Evolutionary conservation across 106 monocot genomes (phyloP), one percentile per base, ranked within the genome.

Genomic region (Amphibolis antarctica): DNA sequence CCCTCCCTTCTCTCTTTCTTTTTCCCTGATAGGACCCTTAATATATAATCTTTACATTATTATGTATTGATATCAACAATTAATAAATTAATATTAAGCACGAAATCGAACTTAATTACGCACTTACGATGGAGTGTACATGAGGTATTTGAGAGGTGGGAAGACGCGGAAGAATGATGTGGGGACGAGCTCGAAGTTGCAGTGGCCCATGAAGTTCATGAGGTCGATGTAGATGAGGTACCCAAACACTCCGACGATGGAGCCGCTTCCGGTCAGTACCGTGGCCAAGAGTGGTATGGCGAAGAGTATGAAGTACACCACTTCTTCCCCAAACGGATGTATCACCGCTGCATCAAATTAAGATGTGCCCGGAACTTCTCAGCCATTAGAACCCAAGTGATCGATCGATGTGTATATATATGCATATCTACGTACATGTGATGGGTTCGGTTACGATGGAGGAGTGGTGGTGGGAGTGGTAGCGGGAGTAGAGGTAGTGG

Each of bases 391-490:
- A 12, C 0, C 19, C 19, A 53, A 19, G 23, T 20, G 19, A 21
- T 53, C n/a, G 1, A 36, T 36, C 36, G 36, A 36, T 36, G 2
- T 36, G 4, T 7, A 36, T 36, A 9, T 4, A 20, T 0, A 0
- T 12, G 27, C 0, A 12, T 3, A 26, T 1, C 1, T 57, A 1
- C 13, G 57, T 82, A 93, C 93, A 84, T 14, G 94, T 96, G 42
- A 96, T 96, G 22, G 89, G 94, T 46, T 96, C 89, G 0, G 89
- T 96, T 67, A 89, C 94, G 28, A 89, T 82, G 59, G 94, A 96
- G 24, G 96, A 69, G 64, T 96, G 86, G 55, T 96, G 96, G 71
- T 90, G 90, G 11, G 96, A 96, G 60, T 96, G 96, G 71, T 96
- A 96, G 42, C 90, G 84, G 21, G 96, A 77, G 72, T 90, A 96